Base-by-base conservation (phyloP, 768 basidiomycete genomes). In the Phanerochaete sordida region DNA sequence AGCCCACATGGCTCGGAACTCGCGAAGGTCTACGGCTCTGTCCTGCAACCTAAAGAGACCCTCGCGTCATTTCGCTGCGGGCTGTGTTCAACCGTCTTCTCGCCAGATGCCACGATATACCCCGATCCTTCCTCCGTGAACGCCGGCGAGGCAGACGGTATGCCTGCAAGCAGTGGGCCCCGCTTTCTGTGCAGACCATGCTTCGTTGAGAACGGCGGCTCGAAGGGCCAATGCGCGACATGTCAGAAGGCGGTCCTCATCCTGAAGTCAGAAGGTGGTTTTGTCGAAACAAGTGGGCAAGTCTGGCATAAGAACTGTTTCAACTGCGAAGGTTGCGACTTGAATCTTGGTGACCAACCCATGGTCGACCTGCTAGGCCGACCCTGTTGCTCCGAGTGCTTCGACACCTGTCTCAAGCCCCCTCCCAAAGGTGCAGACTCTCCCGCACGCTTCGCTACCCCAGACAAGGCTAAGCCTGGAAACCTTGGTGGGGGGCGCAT, bases 251-350 rank as follows among this genome's bases (percentile, higher is more conserved):
- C 90, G 5, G 91, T 94, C 23, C 79, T 92, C 23, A 82, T 84
- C 21, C 76, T 93, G 45, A 90, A 86, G 69, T 79, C 82, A 2
- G 91, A 93, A 72, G 92, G 92, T 2, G 84, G 83, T 3, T 93
- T 88, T 63, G 78, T 94, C 45, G 86, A 92, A 69, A 84, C 83
- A 5, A 80, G 81, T 5, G 84, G 83, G 45, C 80, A 80, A 46
- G 82, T 85, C 64, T 94, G 92, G 91, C 92, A 94, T 68, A 90
- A 87, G 71, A 79, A 76, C 48, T 94, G 92, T 70, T 94, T 93
- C 74, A 78, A 77, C 62, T 94, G 92, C 67, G 77, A 81, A 16
- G 85, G 83, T 5, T 94, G 92, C 68, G 79, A 75, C 70, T 88
- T 84, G 73, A 81, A 86, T 62, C 86, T 93, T 31, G 86, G 90